Base-by-base conservation (phyloP, 2,329 filamentous ascomycete genomes). In the Neofusicoccum sp. region DNA sequence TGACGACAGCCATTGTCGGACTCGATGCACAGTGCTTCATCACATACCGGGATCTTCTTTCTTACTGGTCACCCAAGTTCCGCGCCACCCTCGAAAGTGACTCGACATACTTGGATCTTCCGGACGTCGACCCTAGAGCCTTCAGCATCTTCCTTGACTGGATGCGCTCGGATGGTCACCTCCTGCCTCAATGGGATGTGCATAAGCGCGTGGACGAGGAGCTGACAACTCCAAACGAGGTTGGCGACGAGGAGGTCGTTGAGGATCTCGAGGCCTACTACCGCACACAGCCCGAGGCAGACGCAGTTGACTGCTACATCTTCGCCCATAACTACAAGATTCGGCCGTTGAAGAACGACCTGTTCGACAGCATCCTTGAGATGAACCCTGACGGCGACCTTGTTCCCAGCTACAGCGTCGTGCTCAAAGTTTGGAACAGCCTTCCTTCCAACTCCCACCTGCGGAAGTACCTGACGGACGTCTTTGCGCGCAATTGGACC, bases 91-190 rank as follows among this genome's bases (percentile, higher is more conserved):
- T 24, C 20, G 11, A 34, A 1, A 11, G 11, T n/a, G 28, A 28
- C 8, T 2, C 36, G 8, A 16, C 16, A 16, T 9, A 31, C 5
- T 30, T 60, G 2, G 24, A 9, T 2, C 14, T 54, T 7, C 30
- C 11, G 2, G 14, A 38, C n/a, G 47, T 54, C 14, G 26, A 16
- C 3, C 58, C 30, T 6, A 14, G 30, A 9, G 33, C 30, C 4
- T 60, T 60, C 11, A 24, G 8, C 11, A 24, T 60, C 7, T 60
- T 60, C 33, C 58, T 60, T 5, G 47, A 60, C 31, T 60, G 58
- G 58, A 26, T 41, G 3, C 30, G 14, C 8, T 44, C 30, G 9
- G 58, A 38, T n/a, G 48, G 33, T 6, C n/a, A 34, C n/a, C 16
- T 30, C 1, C 5, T 41, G 11, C 34, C 34, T 1, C 12, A 24